These are phyloP conservation scores for Platanus orientalis DNA, from an alignment of 164 flowering plant species.

Conservation along the genomic window DNA sequence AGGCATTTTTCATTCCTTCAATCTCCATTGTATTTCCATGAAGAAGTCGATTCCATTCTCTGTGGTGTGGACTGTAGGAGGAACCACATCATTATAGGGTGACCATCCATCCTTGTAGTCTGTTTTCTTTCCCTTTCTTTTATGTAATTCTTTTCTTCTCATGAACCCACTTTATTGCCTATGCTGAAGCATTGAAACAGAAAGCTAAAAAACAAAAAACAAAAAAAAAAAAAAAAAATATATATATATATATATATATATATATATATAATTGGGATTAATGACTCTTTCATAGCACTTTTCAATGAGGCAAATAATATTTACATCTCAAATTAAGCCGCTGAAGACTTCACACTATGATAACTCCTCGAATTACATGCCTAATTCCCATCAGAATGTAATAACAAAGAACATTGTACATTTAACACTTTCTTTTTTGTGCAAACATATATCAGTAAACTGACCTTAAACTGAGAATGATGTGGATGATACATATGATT, in stretches of 20 bases:
- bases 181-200: background rate
- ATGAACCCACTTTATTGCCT: background rate
- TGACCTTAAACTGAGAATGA: slow-evolving; percentile 99
- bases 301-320: slow-evolving; percentile 3
- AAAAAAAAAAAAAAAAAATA: too few relatives aligned
- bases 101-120: background rate
- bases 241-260: too few relatives aligned
- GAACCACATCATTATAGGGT: background rate
- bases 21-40: background rate
- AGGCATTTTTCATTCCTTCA: background rate
- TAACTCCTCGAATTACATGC: slow-evolving; percentile 11
- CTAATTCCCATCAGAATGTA: slow-evolving; percentile 19
- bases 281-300: background rate
- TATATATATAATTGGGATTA: too few relatives aligned
- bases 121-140: background rate
- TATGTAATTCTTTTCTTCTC: background rate
- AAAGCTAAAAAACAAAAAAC: background rate
- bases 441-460: slow-evolving; percentile 31
- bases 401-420: slow-evolving; percentile 12
- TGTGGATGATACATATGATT: slow-evolving; percentile 69
- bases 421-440: slow-evolving; percentile 14
- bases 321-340: slow-evolving; percentile 19
- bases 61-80: background rate
- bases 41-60: background rate
- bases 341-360: background rate